Evolutionary conservation across 164 flowering plant species (phyloP), one percentile per base, ranked within the genome.

Genomic region (Umbellularia californica): DNA sequence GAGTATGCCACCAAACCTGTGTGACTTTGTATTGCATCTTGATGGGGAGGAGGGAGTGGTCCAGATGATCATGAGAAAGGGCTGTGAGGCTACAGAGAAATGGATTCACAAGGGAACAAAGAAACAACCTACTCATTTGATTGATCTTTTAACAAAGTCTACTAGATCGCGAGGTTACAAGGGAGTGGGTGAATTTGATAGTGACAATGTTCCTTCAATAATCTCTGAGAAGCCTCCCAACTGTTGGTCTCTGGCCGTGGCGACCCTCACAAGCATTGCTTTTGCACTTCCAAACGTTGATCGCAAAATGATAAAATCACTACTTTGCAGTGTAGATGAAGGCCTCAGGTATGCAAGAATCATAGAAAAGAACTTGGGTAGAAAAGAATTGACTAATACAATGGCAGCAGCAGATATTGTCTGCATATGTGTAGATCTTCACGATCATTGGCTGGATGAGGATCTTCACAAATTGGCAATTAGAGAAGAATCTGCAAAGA

Each of bases 181-280:
- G 13, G 89, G 91, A 63, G 84, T 89, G 10, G 60, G 12, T 7
- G 83, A 78, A 60, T 88, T 90, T 79, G 92, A 90, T 75, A 84
- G 81, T 70, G 72, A 76, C 27, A 65, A 71, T 30, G 83, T 90
- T 68, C 84, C 83, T 33, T 78, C 84, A 51, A 73, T 90, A n/a
- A 10, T 19, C 2, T 17, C 11, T 5, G 83, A 69, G 75, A 88
- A 87, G 50, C 86, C 93, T 70, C 87, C 87, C 0, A 84, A 87
- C 22, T 81, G 85, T 77, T 91, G 93, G 96, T 85, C 88, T 72
- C 89, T 91, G 69, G 88, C 93, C n/a, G 71, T 89, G 41, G 91
- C 81, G 76, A 89, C 93, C 69, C 82, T 91, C 50, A 77, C 88
- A 41, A 82, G 83, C 82, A 86, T 89, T 70, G 89, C 88, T 41